Conservation (phyloP, 1,284 basidiomycete genomes). For the Pyrrhoderma lamaoense region DNA sequence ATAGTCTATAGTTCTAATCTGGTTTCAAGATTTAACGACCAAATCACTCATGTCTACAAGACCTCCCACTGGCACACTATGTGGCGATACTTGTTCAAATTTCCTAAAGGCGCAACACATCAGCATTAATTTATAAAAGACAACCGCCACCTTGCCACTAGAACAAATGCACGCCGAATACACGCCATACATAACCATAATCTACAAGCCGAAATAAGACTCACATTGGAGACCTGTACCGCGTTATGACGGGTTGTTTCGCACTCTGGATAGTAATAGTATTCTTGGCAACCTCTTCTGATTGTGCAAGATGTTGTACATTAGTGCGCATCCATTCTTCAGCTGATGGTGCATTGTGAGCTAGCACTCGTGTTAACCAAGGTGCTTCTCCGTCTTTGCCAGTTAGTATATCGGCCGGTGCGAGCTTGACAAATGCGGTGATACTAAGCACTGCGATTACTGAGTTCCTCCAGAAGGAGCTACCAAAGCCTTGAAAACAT, state of each 20-base stretch:
- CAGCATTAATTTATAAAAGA: not conserved
- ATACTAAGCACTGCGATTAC: constrained; percentile 39
- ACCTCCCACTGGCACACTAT: constrained; percentile 42
- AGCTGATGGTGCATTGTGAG: constrained; percentile 40
- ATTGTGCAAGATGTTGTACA: constrained; percentile 46
- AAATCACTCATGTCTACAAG: constrained; percentile 37
- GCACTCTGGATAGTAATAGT: constrained; percentile 43
- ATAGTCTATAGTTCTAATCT: constrained; percentile 13
- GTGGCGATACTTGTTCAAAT: constrained; percentile 45
- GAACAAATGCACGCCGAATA: not conserved
- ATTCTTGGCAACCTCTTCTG: constrained; percentile 38
- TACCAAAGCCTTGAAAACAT: constrained; percentile 42
- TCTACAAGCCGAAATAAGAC: constrained; percentile 29
- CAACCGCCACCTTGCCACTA: not conserved
- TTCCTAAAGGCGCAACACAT: constrained; percentile 27
- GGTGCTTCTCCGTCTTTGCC: constrained; percentile 35
- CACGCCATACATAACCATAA: constrained; percentile 3
- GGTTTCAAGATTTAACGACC: constrained; percentile 33
- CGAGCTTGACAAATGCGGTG: constrained; percentile 56
- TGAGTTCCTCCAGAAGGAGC: constrained; percentile 56
- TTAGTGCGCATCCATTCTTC: constrained; percentile 48
- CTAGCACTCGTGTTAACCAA: constrained; percentile 57
- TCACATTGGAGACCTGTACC: constrained; percentile 64
- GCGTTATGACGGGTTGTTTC: constrained; percentile 44
- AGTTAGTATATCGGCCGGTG: constrained; percentile 37